These are phyloP conservation scores for Eruca vesicaria DNA, from an alignment of 441 rosid genomes.

Conservation along the genomic window DNA sequence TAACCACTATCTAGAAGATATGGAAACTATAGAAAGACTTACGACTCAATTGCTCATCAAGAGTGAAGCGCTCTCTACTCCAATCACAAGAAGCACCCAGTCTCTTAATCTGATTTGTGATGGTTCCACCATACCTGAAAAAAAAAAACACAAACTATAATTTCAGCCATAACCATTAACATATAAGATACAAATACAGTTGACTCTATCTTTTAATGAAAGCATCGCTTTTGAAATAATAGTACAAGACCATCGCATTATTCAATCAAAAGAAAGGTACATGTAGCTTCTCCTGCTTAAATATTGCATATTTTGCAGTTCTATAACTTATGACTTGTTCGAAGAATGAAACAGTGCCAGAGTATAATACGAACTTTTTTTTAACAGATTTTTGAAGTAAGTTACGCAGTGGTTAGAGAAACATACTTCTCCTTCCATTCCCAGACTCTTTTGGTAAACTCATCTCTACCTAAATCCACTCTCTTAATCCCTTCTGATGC, in stretches of 20 bases:
- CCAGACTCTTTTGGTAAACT: conserved; percentile 92
- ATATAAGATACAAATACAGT: conserved; percentile 9
- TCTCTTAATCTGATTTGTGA: conserved; percentile 91
- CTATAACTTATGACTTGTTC: not conserved
- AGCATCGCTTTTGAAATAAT: conserved; percentile 12
- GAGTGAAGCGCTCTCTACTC: conserved; percentile 92
- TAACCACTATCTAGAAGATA: conserved; percentile 24
- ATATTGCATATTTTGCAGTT: not conserved
- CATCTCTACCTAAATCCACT: conserved; percentile 79
- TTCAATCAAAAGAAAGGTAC: not conserved
- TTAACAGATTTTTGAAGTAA: conserved; percentile 1
- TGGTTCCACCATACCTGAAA: conserved; percentile 92
- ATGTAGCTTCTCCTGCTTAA: not conserved
- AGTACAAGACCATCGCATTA: not conserved
- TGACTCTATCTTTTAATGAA: not conserved
- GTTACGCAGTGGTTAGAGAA: conserved; percentile 17
- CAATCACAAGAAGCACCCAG: conserved; percentile 99
- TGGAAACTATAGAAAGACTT: conserved; percentile 57
- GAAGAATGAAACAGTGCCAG: not conserved
- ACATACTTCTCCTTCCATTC: conserved; percentile 97
- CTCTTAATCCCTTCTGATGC: conserved; percentile 91
- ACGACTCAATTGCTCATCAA: conserved; percentile 99
- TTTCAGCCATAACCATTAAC: conserved; percentile 2
- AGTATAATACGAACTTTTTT: not conserved
- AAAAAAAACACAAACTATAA: conserved; percentile 31